Conservation (phyloP, 192 early-diverging fungal species). For the Entomortierella beljakovae region DNA sequence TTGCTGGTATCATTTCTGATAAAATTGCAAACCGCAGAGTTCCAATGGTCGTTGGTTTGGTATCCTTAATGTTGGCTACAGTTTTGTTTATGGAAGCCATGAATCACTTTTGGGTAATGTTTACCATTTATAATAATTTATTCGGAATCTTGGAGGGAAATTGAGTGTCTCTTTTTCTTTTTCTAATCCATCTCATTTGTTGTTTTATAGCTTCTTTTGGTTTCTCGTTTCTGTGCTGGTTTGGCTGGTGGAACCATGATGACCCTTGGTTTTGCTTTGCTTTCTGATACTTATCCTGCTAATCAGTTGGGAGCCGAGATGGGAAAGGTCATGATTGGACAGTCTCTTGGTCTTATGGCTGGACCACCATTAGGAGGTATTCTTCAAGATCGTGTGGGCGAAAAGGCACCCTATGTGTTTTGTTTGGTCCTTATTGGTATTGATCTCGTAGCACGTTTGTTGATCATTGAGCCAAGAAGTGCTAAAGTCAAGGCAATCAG, state of each 20-base stretch:
- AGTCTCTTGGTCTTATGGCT: slow-evolving; percentile 55
- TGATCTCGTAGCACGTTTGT: slow-evolving; percentile 55
- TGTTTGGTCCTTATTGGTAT: slow-evolving; percentile 53
- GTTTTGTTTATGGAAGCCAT: slow-evolving; percentile 43
- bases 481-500: slow-evolving; percentile 52
- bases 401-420: slow-evolving; percentile 56
- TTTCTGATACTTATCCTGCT: slow-evolving; percentile 56
- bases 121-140: neutral
- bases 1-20: slow-evolving; percentile 35
- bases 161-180: neutral
- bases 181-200: neutral
- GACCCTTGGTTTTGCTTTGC: slow-evolving; percentile 47
- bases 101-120: slow-evolving; percentile 47
- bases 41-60: slow-evolving; percentile 53
- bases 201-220: slow-evolving; percentile 4
- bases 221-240: slow-evolving; percentile 32
- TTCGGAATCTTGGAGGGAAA: neutral
- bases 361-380: slow-evolving; percentile 59
- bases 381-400: slow-evolving; percentile 53
- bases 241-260: slow-evolving; percentile 39
- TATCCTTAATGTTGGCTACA: slow-evolving; percentile 25
- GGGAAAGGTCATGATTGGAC: slow-evolving; percentile 60
- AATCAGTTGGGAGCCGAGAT: slow-evolving; percentile 55
- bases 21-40: slow-evolving; percentile 36
- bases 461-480: slow-evolving; percentile 55